Conservation (phyloP, 352 stramenopile species). For the Phytophthora syringae region DNA sequence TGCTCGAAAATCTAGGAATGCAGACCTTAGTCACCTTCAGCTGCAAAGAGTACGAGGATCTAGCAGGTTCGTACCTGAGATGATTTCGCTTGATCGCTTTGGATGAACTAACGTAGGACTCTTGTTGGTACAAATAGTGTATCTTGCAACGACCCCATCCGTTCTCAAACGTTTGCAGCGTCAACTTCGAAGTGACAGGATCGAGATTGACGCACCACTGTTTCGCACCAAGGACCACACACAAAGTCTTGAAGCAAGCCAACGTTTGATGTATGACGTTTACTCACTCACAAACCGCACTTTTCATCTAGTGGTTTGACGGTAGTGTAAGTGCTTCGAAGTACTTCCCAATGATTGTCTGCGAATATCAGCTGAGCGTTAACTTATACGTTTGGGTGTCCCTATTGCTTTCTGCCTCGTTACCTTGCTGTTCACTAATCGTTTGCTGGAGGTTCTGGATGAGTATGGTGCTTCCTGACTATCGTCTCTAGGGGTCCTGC, state of each 20-base stretch:
- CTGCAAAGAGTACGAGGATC: constrained; percentile 54
- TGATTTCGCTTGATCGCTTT: background rate
- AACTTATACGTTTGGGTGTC: constrained; percentile 28
- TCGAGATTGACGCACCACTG: constrained; percentile 24
- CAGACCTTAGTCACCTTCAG: constrained; percentile 48
- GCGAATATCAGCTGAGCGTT: constrained; percentile 2
- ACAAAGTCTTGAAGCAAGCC: constrained; percentile 43
- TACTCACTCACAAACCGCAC: constrained; percentile 24
- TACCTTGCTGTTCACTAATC: constrained; percentile 29
- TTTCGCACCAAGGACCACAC: constrained; percentile 51
- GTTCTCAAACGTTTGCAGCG: constrained; percentile 22
- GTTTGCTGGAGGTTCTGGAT: constrained; percentile 21
- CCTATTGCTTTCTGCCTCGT: constrained; percentile 16
- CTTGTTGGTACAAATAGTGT: too few relatives aligned
- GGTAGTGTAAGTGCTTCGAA: too few relatives aligned
- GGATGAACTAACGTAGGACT: constrained; percentile 10
- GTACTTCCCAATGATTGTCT: too few relatives aligned
- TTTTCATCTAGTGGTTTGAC: constrained; percentile 46
- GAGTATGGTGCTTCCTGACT: constrained; percentile 31
- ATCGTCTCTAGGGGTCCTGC: constrained; percentile 31
- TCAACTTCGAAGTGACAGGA: constrained; percentile 29
- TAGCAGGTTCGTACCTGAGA: constrained; percentile 42
- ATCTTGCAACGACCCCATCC: constrained; percentile 32
- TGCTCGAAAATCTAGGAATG: constrained; percentile 50
- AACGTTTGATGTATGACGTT: constrained; percentile 47